phyloP scores from a whole-genome alignment of 2,329 filamentous ascomycete species.

The Epichloe baconii region DNA sequence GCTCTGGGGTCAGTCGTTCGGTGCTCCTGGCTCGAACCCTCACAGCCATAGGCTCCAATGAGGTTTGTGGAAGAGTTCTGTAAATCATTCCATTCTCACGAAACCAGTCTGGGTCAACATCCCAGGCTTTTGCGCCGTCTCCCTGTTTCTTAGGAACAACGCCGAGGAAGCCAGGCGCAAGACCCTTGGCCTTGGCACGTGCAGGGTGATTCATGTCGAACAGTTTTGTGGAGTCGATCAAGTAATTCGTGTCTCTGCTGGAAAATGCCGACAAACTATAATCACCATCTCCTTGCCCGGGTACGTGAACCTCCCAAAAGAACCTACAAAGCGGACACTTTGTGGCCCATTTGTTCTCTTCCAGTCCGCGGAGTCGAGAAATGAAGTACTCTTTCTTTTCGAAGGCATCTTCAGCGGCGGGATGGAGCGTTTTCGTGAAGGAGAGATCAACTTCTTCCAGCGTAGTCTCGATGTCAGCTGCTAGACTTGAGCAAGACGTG shows the following conservation, averaged over 20 bases:
- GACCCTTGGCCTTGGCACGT: slow-evolving; percentile 15
- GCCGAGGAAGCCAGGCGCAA: slow-evolving; percentile 18
- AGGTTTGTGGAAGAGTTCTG: slow-evolving; percentile 15
- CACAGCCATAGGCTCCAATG: slow-evolving; percentile 10
- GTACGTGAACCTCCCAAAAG: slow-evolving; percentile 20
- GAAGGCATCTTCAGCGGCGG: slow-evolving; percentile 17
- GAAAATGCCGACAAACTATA: slow-evolving; percentile 21
- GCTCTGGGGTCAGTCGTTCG: slow-evolving; percentile 3
- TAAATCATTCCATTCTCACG: slow-evolving; percentile 21
- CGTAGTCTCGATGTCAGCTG: slow-evolving; percentile 20
- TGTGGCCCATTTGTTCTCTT: slow-evolving; percentile 20
- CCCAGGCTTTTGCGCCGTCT: slow-evolving; percentile 16
- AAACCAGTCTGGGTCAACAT: slow-evolving; percentile 20
- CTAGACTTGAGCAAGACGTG: slow-evolving; percentile 18
- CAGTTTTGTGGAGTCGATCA: slow-evolving; percentile 19
- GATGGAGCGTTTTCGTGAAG: slow-evolving; percentile 17
- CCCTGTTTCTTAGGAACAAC: slow-evolving; percentile 22
- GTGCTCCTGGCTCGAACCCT: slow-evolving; percentile 9
- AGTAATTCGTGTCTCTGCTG: slow-evolving; percentile 21
- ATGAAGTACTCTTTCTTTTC: slow-evolving; percentile 20
- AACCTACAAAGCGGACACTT: slow-evolving; percentile 23
- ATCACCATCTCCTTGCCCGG: slow-evolving; percentile 17
- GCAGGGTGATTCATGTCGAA: slow-evolving; percentile 19
- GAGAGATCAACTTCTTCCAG: slow-evolving; percentile 19
- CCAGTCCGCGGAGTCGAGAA: slow-evolving; percentile 15